Evolutionary conservation across 345 rosid genomes (phyloP).

Genomic region (Aurinia saxatilis): DNA sequence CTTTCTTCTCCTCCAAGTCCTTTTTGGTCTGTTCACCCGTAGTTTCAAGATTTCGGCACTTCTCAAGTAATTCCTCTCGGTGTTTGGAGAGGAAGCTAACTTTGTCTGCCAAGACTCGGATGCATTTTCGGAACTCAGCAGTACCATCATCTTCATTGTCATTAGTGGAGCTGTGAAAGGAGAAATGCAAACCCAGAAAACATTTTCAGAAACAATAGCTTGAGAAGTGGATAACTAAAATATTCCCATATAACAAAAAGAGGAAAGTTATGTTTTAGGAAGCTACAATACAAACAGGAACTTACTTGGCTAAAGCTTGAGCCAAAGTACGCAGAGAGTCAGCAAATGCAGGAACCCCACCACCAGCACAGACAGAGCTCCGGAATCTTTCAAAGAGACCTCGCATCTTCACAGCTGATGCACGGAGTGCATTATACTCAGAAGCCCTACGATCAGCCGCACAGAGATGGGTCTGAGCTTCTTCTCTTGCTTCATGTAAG

Average conservation of each 20-base stretch:
- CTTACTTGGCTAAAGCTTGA: conserved; percentile 90
- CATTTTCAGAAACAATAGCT: conserved; percentile 6
- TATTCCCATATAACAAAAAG: not conserved
- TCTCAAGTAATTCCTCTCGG: conserved; percentile 73
- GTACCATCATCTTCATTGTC: conserved; percentile 76
- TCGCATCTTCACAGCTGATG: conserved; percentile 82
- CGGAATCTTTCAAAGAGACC: conserved; percentile 78
- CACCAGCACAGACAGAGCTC: conserved; percentile 52
- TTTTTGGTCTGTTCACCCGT: conserved; percentile 65
- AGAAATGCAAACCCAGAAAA: conserved; percentile 11
- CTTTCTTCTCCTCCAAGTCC: conserved; percentile 78
- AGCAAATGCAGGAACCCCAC: conserved; percentile 66
- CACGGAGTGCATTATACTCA: conserved; percentile 69
- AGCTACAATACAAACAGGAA: conserved; percentile 10
- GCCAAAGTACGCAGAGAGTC: conserved; percentile 73
- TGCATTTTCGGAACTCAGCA: conserved; percentile 65
- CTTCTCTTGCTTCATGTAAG: conserved; percentile 98
- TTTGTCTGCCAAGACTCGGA: conserved; percentile 67
- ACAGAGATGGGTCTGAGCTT: conserved; percentile 93
- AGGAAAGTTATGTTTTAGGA: not conserved
- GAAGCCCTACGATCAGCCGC: conserved; percentile 89
- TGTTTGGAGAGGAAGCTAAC: conserved; percentile 71
- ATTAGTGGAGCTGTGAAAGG: conserved; percentile 47
- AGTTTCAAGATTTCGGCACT: conserved; percentile 55
- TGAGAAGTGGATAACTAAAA: not conserved